Conservation (phyloP, 2,329 filamentous ascomycete genomes). For the Sphaerostilbella broomeana region DNA sequence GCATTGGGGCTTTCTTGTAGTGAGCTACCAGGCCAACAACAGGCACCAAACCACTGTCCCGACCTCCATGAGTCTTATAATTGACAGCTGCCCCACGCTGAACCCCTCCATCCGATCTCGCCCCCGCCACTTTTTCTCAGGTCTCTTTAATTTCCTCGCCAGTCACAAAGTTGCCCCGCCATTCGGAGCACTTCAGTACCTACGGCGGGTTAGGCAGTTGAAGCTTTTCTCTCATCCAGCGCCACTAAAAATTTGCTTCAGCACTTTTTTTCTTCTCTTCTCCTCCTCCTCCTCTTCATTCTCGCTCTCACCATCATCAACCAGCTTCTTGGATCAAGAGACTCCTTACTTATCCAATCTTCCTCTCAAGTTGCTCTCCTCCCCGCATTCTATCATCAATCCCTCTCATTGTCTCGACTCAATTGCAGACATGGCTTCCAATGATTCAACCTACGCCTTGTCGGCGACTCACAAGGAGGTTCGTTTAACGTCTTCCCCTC, state of each 20-base stretch:
- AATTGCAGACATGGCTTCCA: constrained; percentile 30
- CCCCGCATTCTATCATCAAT: constrained; percentile 1
- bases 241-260: constrained; percentile 12
- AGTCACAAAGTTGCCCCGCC: too few relatives aligned
- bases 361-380: not conserved
- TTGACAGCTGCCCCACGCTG: constrained; percentile 7
- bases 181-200: too few relatives aligned
- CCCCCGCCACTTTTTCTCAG: constrained; percentile 3
- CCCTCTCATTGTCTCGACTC: constrained; percentile 1
- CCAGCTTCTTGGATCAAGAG: constrained; percentile 1
- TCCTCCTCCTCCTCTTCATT: constrained; percentile 2
- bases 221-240: not conserved
- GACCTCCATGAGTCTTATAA: too few relatives aligned
- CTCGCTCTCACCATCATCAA: not conserved
- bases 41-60: too few relatives aligned
- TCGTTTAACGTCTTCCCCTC: constrained; percentile 18
- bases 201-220: too few relatives aligned
- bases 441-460: constrained; percentile 44
- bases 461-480: constrained; percentile 50
- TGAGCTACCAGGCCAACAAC: too few relatives aligned
- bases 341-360: constrained; percentile 1
- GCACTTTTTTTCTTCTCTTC: constrained; percentile 6
- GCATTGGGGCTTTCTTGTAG: too few relatives aligned
- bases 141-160: constrained; percentile 3
- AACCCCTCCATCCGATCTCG: constrained; percentile 16